Percentiles rank a stretch among this genome's conserved stretches.
Evolutionary conservation across 495 filamentous ascomycete species (phyloP).

Genomic region (Letharia lupina): DNA sequence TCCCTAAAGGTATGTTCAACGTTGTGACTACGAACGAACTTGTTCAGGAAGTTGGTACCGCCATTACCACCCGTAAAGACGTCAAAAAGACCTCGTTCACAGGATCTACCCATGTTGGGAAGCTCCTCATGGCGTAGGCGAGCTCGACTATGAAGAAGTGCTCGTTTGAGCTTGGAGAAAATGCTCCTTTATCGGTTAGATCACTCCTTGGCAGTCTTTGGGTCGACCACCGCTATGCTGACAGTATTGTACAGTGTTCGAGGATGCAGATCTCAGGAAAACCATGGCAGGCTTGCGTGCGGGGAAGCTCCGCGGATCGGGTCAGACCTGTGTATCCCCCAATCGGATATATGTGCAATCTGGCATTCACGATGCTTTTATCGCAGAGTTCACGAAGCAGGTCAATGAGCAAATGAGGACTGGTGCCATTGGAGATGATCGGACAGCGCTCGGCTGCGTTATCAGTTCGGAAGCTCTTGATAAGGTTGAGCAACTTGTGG

Average conservation of each 20-base stretch:
- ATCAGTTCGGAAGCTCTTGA: constrained; percentile 14
- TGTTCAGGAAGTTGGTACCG: constrained; percentile 15
- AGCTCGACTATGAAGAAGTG: constrained; percentile 21
- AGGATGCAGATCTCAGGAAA: constrained; percentile 3
- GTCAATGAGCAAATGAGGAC: background rate
- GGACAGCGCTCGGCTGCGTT: background rate
- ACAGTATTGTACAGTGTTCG: background rate
- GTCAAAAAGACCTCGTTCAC: constrained; percentile 47
- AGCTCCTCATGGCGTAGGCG: constrained; percentile 34
- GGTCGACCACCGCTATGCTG: background rate
- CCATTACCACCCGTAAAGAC: constrained; percentile 13
- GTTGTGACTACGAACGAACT: constrained; percentile 26
- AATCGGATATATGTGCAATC: constrained; percentile 13
- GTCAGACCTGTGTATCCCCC: constrained; percentile 9
- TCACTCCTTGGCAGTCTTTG: background rate
- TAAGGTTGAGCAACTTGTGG: constrained; percentile 21
- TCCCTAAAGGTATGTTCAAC: constrained; percentile 22
- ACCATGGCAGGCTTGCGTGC: constrained; percentile 19
- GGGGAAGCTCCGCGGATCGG: constrained; percentile 17
- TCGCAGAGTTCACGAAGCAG: background rate
- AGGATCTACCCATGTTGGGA: constrained; percentile 29
- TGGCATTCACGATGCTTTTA: constrained; percentile 4
- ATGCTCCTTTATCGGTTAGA: constrained; percentile 12
- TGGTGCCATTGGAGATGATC: background rate
- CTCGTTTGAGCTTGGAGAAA: constrained; percentile 22